These are phyloP conservation scores for Pythium sukuiense DNA, from an alignment of 352 stramenopile species.

Conservation along the genomic window DNA sequence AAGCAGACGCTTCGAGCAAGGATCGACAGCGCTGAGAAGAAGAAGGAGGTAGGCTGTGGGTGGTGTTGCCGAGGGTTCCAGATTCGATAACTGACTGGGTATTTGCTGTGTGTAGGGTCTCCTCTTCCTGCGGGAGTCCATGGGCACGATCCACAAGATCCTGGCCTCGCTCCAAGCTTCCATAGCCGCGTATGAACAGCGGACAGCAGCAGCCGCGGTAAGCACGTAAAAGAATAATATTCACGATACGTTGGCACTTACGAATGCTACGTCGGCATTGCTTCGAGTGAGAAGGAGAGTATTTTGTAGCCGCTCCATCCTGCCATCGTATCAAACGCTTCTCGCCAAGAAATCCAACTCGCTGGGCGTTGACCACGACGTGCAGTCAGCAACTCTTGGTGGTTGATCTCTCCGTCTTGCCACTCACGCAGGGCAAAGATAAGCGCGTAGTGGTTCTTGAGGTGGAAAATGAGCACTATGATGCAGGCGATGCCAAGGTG, in stretches of 20 bases:
- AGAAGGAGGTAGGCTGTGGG: slow-evolving; percentile 18
- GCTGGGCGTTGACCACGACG: slow-evolving; percentile 62
- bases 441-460: slow-evolving; percentile 83
- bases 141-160: slow-evolving; percentile 26
- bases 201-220: slow-evolving; percentile 2
- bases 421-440: slow-evolving; percentile 69
- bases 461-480: slow-evolving; percentile 53
- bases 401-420: slow-evolving; percentile 18
- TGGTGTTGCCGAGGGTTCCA: neutral
- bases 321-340: slow-evolving; percentile 52
- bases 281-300: slow-evolving; percentile 15
- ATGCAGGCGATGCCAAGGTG: neutral
- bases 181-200: slow-evolving; percentile 23
- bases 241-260: too few species aligned
- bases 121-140: slow-evolving; percentile 19
- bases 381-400: slow-evolving; percentile 55
- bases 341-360: slow-evolving; percentile 56
- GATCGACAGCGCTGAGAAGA: slow-evolving; percentile 14
- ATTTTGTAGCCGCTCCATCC: slow-evolving; percentile 71
- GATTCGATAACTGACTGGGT: neutral
- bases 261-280: too few species aligned
- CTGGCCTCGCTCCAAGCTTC: slow-evolving; percentile 20
- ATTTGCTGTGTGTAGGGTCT: slow-evolving; percentile 17
- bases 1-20: slow-evolving; percentile 5
- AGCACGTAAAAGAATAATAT: neutral